Evolutionary conservation across 768 basidiomycete species (phyloP).

Genomic region (Filobasidium wieringae): DNA sequence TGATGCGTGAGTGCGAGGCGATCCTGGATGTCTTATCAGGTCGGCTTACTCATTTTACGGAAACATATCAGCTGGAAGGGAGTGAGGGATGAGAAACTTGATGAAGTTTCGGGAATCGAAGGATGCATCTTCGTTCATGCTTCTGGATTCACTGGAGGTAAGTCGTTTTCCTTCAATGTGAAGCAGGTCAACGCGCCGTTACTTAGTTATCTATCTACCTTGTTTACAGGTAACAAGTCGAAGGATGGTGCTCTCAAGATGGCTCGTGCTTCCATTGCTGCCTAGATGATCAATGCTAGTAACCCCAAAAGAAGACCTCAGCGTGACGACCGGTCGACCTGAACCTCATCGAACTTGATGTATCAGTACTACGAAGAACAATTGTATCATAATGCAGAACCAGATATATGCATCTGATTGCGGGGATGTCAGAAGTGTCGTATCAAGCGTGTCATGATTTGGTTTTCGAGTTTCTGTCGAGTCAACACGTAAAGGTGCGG

Average conservation of each 20-base stretch:
- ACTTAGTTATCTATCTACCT: not conserved
- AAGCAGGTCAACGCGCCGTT: not conserved
- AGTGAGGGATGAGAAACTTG: slow-evolving; percentile 69
- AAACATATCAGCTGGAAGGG: slow-evolving; percentile 59
- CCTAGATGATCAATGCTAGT: not conserved
- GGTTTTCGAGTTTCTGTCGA: no score
- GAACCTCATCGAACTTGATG: no score
- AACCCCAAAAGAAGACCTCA: no score
- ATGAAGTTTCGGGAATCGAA: slow-evolving; percentile 58
- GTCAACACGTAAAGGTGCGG: no score
- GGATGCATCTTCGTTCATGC: slow-evolving; percentile 90
- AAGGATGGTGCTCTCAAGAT: slow-evolving; percentile 74
- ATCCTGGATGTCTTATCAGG: no score
- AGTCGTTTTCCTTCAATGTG: slow-evolving; percentile 17
- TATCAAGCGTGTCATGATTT: no score
- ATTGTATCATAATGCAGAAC: no score
- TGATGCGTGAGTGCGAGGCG: slow-evolving; percentile 44
- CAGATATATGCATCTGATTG: no score
- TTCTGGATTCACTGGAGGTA: slow-evolving; percentile 91
- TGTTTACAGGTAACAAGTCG: slow-evolving; percentile 55
- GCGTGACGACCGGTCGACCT: no score
- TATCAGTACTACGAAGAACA: no score
- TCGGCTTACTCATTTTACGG: not conserved
- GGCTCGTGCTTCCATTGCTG: slow-evolving; percentile 54
- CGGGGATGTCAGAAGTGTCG: no score